Evolutionary conservation across 2,329 filamentous ascomycete species (phyloP).

Genomic region (Fusarium sp.): DNA sequence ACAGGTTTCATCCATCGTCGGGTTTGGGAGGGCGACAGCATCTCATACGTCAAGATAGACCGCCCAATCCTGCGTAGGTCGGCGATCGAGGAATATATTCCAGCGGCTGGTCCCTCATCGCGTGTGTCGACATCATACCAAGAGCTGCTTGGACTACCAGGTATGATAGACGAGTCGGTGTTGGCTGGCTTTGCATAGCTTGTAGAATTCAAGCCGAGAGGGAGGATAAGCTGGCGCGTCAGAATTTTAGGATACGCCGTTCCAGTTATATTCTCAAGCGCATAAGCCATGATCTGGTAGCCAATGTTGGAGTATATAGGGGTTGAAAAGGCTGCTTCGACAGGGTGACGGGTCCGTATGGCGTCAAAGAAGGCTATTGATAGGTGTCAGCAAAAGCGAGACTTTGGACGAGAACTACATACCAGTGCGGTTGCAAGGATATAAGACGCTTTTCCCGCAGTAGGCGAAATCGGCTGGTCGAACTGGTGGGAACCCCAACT

Average conservation of each 20-base stretch:
- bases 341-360: neutral
- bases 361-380: neutral
- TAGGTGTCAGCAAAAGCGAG: neutral
- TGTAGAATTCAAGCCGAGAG: neutral
- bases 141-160: neutral
- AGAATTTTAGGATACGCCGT: neutral
- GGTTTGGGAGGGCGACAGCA: neutral
- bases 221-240: neutral
- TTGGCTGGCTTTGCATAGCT: neutral
- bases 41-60: neutral
- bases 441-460: neutral
- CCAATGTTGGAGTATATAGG: neutral
- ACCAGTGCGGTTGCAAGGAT: neutral
- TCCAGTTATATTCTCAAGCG: neutral
- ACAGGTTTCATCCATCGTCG: neutral
- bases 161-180: neutral
- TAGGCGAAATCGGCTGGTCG: neutral
- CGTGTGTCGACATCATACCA: neutral
- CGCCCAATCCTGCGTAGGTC: neutral
- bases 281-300: neutral
- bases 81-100: neutral
- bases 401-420: accelerated
- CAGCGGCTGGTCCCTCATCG: neutral
- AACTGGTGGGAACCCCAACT: neutral
- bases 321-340: neutral